Percentiles rank a stretch among this genome's conserved stretches.
Conservation (phyloP, 164 flowering plant genomes). For the Platanus orientalis region DNA sequence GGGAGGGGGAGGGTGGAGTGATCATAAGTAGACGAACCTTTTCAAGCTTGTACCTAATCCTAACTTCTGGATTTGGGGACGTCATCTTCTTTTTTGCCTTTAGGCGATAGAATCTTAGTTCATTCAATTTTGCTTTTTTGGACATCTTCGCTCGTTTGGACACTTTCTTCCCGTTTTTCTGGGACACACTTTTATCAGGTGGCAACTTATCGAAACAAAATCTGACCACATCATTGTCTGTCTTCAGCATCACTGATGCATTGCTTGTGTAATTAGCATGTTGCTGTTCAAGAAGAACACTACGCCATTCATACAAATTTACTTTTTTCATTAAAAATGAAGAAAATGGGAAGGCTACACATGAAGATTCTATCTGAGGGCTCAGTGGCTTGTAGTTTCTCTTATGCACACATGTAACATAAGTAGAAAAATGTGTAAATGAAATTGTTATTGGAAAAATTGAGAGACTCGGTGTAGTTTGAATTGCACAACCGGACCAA, state of each 20-base stretch:
- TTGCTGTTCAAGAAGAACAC: constrained; percentile 14
- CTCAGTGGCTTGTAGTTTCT: constrained; percentile 12
- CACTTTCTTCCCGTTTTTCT: constrained; percentile 26
- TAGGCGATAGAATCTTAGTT: constrained; percentile 68
- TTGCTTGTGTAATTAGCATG: constrained; percentile 33
- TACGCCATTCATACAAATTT: constrained; percentile 6
- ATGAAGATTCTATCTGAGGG: constrained; percentile 11
- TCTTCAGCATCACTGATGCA: constrained; percentile 46
- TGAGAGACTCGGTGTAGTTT: constrained; percentile 10
- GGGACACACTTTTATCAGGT: constrained; percentile 13
- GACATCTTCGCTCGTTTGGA: constrained; percentile 42
- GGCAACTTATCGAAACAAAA: constrained; percentile 45
- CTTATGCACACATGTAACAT: constrained; percentile 1
- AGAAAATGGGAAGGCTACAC: constrained; percentile 5
- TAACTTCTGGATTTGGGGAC: constrained; percentile 90
- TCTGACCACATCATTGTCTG: constrained; percentile 53
- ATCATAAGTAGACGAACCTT: constrained; percentile 45
- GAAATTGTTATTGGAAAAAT: constrained; percentile 11
- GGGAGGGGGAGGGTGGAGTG: background rate
- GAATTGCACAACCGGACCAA: constrained; percentile 6
- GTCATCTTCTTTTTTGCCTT: constrained; percentile 87
- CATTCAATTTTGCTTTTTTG: constrained; percentile 67
- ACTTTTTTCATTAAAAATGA: constrained; percentile 12
- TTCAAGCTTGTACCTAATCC: constrained; percentile 81
- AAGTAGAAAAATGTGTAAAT: constrained; percentile 2